phyloP scores from a whole-genome alignment of 345 rosid species.

The Brassica napus region DNA sequence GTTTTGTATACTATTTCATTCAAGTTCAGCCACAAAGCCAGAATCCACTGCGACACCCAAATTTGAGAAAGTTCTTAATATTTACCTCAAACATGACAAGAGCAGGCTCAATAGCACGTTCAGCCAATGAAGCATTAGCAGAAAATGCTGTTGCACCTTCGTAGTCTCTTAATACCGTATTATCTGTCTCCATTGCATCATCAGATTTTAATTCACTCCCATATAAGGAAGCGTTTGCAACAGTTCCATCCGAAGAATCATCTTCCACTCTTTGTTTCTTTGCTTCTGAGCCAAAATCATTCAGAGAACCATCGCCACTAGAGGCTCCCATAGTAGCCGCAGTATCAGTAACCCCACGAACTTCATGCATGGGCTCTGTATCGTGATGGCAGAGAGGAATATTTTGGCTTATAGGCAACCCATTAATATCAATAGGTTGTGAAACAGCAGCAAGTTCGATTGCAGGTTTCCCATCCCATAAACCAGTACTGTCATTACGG shows the following conservation, averaged over 20 bases:
- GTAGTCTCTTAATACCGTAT: conserved; percentile 47
- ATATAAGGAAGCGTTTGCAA: conserved; percentile 45
- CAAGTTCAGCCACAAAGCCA: conserved; percentile 15
- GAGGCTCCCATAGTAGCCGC: conserved; percentile 55
- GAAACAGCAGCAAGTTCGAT: conserved; percentile 43
- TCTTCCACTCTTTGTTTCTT: conserved; percentile 66
- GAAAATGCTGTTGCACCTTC: conserved; percentile 49
- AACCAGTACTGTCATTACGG: conserved; percentile 84
- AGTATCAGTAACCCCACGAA: conserved; percentile 53
- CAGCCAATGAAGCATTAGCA: conserved; percentile 77
- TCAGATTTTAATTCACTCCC: conserved; percentile 54
- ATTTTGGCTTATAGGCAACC: conserved; percentile 32
- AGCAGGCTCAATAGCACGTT: conserved; percentile 83
- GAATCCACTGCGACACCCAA: conserved; percentile 4
- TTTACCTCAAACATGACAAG: conserved; percentile 97
- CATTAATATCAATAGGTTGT: conserved; percentile 44
- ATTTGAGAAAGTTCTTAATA: conserved; percentile 1
- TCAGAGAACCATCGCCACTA: conserved; percentile 54
- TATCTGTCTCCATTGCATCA: conserved; percentile 48
- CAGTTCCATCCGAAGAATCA: conserved; percentile 50
- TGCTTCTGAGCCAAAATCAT: conserved; percentile 55
- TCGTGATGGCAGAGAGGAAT: conserved; percentile 44
- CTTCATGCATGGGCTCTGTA: conserved; percentile 53
- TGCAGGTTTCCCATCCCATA: conserved; percentile 80
- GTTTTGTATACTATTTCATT: background rate